phyloP scores from a whole-genome alignment of 2,329 filamentous ascomycete genomes.

The Penicillium sp. region DNA sequence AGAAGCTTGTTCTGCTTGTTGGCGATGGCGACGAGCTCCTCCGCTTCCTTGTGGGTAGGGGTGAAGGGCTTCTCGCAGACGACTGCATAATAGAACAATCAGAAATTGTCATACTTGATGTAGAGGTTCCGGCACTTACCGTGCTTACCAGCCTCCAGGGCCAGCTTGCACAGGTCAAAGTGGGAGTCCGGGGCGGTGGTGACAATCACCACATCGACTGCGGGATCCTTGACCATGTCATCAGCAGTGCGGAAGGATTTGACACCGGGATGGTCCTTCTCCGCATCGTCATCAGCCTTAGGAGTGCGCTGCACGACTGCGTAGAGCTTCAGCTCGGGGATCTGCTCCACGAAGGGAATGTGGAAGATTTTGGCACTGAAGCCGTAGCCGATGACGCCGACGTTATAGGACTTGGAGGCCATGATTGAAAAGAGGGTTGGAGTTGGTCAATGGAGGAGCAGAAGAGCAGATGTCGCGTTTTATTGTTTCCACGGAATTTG shows the following conservation, averaged over 20 bases:
- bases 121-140: constrained; percentile 24
- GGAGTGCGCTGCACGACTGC: constrained; percentile 71
- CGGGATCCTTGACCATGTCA: constrained; percentile 59
- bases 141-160: constrained; percentile 67
- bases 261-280: constrained; percentile 60
- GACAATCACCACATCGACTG: constrained; percentile 65
- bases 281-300: constrained; percentile 59
- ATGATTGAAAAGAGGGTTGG: constrained; percentile 22
- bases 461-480: not conserved
- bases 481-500: not conserved
- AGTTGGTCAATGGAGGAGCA: not conserved
- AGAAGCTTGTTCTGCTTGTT: constrained; percentile 50
- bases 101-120: not conserved
- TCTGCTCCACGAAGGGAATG: constrained; percentile 67
- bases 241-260: constrained; percentile 61
- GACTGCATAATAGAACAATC: constrained; percentile 40
- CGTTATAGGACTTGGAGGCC: constrained; percentile 48
- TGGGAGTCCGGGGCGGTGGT: constrained; percentile 69
- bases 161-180: constrained; percentile 59
- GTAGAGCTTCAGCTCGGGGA: constrained; percentile 62
- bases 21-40: constrained; percentile 56
- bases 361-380: constrained; percentile 74
- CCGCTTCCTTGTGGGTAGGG: constrained; percentile 63
- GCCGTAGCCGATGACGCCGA: constrained; percentile 57
- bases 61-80: constrained; percentile 81